These are phyloP conservation scores for Metschnikowia sp. DNA, from an alignment of 805 yeast species.

Conservation along the genomic window DNA sequence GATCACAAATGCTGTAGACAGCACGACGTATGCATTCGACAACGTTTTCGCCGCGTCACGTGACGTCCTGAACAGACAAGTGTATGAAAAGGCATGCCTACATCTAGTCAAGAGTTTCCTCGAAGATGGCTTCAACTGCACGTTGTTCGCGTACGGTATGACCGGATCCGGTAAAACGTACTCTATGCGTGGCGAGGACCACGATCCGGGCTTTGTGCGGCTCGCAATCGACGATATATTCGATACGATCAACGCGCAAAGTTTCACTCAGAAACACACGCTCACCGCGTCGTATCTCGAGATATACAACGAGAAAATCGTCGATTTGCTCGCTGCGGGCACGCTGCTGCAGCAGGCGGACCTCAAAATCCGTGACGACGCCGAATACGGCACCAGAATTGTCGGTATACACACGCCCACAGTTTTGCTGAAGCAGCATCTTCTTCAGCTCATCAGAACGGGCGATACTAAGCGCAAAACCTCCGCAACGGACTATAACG, in stretches of 20 bases:
- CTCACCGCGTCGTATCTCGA: conserved; percentile 74
- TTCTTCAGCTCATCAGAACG: conserved; percentile 52
- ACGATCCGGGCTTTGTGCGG: conserved; percentile 69
- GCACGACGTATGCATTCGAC: conserved; percentile 67
- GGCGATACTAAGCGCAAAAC: conserved; percentile 80
- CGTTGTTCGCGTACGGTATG: conserved; percentile 92
- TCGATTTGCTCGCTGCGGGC: conserved; percentile 45
- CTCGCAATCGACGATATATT: conserved; percentile 63
- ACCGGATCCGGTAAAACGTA: conserved; percentile 91
- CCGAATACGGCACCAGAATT: conserved; percentile 66
- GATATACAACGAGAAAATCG: conserved; percentile 83
- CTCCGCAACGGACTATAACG: conserved; percentile 85
- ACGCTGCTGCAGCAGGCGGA: conserved; percentile 38
- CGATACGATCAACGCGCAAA: conserved; percentile 29
- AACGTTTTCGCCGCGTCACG: conserved; percentile 63
- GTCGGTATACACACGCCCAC: conserved; percentile 65
- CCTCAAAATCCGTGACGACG: conserved; percentile 75
- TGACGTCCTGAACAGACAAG: conserved; percentile 47
- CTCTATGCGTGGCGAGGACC: conserved; percentile 71
- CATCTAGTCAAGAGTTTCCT: conserved; percentile 51
- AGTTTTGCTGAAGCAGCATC: conserved; percentile 56
- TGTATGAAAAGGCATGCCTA: conserved; percentile 57
- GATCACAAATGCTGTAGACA: conserved; percentile 51
- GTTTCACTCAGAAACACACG: conserved; percentile 31
- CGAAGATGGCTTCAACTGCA: conserved; percentile 76